Percentiles rank a stretch among this genome's conserved stretches.
phyloP scores from a whole-genome alignment of 495 filamentous ascomycete genomes.

The Tuber brumale region DNA sequence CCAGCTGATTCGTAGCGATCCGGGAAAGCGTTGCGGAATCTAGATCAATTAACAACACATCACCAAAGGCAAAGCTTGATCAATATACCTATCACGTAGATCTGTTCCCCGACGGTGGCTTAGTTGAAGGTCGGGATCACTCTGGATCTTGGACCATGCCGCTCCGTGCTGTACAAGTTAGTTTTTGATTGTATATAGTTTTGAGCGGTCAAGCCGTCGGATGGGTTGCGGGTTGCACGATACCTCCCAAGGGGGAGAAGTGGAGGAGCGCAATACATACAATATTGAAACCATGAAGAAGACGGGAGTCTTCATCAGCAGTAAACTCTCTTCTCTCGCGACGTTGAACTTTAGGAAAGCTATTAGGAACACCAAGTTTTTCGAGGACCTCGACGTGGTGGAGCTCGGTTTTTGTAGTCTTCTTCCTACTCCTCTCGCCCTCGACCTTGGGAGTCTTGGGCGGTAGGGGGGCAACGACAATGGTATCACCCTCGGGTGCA shows the following conservation, averaged over 20 bases:
- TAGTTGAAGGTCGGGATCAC: constrained; percentile 33
- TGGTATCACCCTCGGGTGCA: constrained; percentile 17
- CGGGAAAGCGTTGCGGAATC: constrained; percentile 41
- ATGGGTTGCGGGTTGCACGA: not conserved
- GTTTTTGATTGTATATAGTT: constrained; percentile 4
- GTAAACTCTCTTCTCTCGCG: constrained; percentile 41
- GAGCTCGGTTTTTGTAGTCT: constrained; percentile 38
- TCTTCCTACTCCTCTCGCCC: constrained; percentile 33
- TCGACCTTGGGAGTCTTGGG: constrained; percentile 30
- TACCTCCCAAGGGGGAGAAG: constrained; percentile 1
- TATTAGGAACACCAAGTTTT: constrained; percentile 33
- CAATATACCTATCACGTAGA: constrained; percentile 40
- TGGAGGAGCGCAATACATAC: constrained; percentile 21
- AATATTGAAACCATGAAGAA: constrained; percentile 39
- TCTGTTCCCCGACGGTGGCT: constrained; percentile 41
- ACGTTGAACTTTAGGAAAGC: constrained; percentile 39
- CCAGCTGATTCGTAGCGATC: constrained; percentile 40
- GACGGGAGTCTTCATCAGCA: constrained; percentile 35
- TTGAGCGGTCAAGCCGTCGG: not conserved
- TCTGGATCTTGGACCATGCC: constrained; percentile 42
- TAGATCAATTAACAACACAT: constrained; percentile 22
- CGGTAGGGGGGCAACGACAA: constrained; percentile 22
- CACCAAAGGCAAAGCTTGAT: constrained; percentile 14
- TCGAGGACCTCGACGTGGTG: constrained; percentile 40
- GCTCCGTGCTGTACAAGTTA: constrained; percentile 36